A percentile compares a stretch with the other conserved stretches of the same genome.
These are phyloP conservation scores for Chalciporus chontae DNA, from an alignment of 768 basidiomycete species.

Conservation along the genomic window DNA sequence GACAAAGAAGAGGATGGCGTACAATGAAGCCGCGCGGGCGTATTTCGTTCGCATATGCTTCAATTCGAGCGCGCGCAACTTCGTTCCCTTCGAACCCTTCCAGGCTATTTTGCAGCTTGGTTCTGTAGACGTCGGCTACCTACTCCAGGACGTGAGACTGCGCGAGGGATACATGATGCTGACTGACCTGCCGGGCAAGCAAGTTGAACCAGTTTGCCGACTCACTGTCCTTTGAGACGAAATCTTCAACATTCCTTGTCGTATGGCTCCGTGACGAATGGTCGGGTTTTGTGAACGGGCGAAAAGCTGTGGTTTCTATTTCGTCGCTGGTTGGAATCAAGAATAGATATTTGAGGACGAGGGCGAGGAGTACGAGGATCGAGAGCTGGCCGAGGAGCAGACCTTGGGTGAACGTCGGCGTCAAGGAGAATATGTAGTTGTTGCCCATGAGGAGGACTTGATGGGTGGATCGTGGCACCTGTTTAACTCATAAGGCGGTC, in stretches of 20 bases:
- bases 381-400: constrained; percentile 90
- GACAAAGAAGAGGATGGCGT: constrained; percentile 20
- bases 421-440: constrained; percentile 67
- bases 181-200: constrained; percentile 72
- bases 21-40: constrained; percentile 71
- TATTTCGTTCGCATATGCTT: constrained; percentile 76
- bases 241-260: constrained; percentile 6
- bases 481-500: constrained; percentile 1
- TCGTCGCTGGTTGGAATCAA: constrained; percentile 71
- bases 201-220: constrained; percentile 91
- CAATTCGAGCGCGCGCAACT: constrained; percentile 72
- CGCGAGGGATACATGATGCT: neutral
- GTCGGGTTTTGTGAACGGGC: constrained; percentile 53
- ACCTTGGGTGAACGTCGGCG: constrained; percentile 94
- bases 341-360: constrained; percentile 94
- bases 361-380: constrained; percentile 67
- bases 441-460: constrained; percentile 21
- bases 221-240: constrained; percentile 42
- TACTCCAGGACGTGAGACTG: constrained; percentile 24
- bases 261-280: constrained; percentile 39
- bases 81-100: constrained; percentile 78
- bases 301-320: constrained; percentile 55
- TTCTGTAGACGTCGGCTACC: constrained; percentile 71
- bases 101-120: constrained; percentile 69
- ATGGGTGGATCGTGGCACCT: neutral